Base-by-base conservation (phyloP, 208 protist genomes). In the Porcisia hertigi region DNA sequence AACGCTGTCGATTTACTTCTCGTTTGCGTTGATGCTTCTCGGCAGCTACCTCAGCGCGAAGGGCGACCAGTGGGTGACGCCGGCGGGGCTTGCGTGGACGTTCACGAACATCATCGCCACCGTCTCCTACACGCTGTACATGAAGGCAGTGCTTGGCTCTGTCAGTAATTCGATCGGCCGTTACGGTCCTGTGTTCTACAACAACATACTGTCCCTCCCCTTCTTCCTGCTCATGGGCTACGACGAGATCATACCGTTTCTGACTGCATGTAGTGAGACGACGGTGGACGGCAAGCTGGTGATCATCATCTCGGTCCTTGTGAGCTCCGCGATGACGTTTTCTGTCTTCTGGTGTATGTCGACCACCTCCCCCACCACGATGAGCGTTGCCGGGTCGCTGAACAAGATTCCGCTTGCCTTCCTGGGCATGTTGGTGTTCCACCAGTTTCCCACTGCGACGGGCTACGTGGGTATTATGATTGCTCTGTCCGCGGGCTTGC, bases 321-420 rank as follows among this genome's bases (percentile, higher is more conserved):
- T 89, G 20, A 92, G 92, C 70, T 92, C 92, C 8, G 9, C 79
- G 34, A 95, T 98, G 89, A 94, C 89, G 12, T 95, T 97, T 70
- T 81, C 84, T n/a, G 88, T 94, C 8, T 96, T 98, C 73, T 97
- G 90, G 88, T 97, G 92, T 79, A 94, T 98, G 88, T 75, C 87
- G 23, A 73, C 91, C 53, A 97, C 92, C n/a, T 95, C 92, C 8
- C 94, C 94, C 1, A 98, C 92, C n/a, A 97, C 92, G 2, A 93
- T 94, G 80, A 96, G 90, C 75, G 92, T 98, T 34, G 73, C 92
- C 49, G 94, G 94, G 36, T 84, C 92, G 11, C 81, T 96, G 25
- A 96, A 96, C 71, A 96, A 97, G 72, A 84, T 95, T 14, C 94
- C 94, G 9, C 69, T 95, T n/a, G 77, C 89, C 30, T 82, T 98